These are phyloP conservation scores for Arachis hypogaea DNA, from an alignment of 306 rosid species.

Conservation along the genomic window DNA sequence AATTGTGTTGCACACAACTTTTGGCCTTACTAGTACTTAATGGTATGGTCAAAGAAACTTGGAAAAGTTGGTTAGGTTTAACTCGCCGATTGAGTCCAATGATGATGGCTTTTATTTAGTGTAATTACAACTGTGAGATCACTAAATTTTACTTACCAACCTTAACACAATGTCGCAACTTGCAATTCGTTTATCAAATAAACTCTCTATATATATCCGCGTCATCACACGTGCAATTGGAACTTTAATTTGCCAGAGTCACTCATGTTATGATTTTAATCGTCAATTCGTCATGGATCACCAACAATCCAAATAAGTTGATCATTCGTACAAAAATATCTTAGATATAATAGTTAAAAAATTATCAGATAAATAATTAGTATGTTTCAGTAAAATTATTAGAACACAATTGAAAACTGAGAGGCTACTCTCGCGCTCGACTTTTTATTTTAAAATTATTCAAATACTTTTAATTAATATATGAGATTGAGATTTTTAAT, in stretches of 20 bases:
- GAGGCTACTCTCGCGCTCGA: no score
- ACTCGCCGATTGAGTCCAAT: neutral
- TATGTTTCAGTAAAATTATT: no score
- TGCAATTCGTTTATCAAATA: slow-evolving; percentile 20
- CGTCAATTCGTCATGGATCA: no score
- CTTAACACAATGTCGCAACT: slow-evolving; percentile 14
- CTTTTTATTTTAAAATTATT: no score
- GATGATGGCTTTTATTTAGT: neutral
- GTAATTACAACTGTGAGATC: slow-evolving; percentile 31
- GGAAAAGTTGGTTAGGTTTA: slow-evolving; percentile 30
- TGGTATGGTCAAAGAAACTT: slow-evolving; percentile 35
- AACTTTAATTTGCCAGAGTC: neutral
- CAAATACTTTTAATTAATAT: no score
- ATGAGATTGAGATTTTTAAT: no score
- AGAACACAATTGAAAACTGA: no score
- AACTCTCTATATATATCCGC: neutral
- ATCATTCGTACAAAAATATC: no score
- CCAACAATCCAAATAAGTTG: no score
- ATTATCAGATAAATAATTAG: no score
- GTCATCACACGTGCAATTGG: slow-evolving; percentile 9
- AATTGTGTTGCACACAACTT: slow-evolving; percentile 19
- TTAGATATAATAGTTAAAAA: no score
- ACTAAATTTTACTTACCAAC: slow-evolving; percentile 36
- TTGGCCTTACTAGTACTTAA: slow-evolving; percentile 31
- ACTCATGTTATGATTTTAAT: no score